A percentile compares a stretch with the other conserved stretches of the same genome.
These are phyloP conservation scores for Trichoderma pleuroti DNA, from an alignment of 2,329 filamentous ascomycete species.

Conservation along the genomic window DNA sequence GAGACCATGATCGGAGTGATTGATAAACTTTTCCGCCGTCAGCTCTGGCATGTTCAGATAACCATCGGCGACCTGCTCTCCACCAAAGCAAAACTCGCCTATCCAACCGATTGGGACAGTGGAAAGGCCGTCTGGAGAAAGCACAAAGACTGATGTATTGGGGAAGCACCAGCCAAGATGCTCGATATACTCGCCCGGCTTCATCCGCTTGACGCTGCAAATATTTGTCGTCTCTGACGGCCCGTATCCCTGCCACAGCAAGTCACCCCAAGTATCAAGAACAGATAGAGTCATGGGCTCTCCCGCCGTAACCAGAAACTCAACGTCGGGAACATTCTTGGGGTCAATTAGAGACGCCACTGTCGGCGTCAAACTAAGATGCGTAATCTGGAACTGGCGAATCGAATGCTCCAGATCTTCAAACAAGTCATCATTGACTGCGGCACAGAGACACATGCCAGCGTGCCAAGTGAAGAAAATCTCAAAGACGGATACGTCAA, in stretches of 20 bases:
- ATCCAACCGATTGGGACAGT: slow-evolving; percentile 66
- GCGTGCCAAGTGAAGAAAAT: slow-evolving; percentile 80
- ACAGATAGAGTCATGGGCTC: slow-evolving; percentile 75
- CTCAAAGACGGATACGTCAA: slow-evolving; percentile 86
- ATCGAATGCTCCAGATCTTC: slow-evolving; percentile 68
- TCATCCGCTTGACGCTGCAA: slow-evolving; percentile 69
- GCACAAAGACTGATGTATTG: slow-evolving; percentile 73
- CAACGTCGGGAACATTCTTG: slow-evolving; percentile 62
- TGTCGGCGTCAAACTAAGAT: slow-evolving; percentile 81
- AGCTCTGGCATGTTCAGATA: slow-evolving; percentile 66
- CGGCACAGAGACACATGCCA: slow-evolving; percentile 76
- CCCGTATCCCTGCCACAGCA: slow-evolving; percentile 77
- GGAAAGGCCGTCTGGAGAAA: slow-evolving; percentile 44
- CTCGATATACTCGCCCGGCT: slow-evolving; percentile 55
- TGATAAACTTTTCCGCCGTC: slow-evolving; percentile 63
- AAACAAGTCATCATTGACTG: slow-evolving; percentile 70
- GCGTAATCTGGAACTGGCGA: slow-evolving; percentile 62
- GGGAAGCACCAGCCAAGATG: slow-evolving; percentile 73
- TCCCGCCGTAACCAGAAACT: slow-evolving; percentile 76
- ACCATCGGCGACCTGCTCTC: slow-evolving; percentile 72
- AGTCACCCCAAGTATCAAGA: slow-evolving; percentile 62
- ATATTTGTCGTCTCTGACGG: slow-evolving; percentile 87
- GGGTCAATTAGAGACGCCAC: slow-evolving; percentile 74
- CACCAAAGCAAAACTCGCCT: slow-evolving; percentile 84
- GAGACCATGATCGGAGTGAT: slow-evolving; percentile 64